Conservation (phyloP, 2,329 filamentous ascomycete genomes). For the Hymenoscyphus albidus region DNA sequence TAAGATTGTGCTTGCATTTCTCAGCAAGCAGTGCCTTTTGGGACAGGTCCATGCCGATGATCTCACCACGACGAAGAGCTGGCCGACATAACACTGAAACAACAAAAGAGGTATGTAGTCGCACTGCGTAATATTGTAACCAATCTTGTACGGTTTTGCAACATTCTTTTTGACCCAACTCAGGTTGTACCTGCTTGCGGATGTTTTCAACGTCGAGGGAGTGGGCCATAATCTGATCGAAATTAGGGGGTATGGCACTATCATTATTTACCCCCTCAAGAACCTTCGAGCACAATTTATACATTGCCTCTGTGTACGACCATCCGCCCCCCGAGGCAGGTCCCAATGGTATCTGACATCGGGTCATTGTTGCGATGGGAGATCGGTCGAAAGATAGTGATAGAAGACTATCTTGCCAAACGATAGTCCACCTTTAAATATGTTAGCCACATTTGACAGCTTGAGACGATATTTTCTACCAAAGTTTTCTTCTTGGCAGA, state of each 20-base stretch:
- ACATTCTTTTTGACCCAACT: constrained; percentile 55
- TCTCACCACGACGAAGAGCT: constrained; percentile 50
- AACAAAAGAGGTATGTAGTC: constrained; percentile 62
- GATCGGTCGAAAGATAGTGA: constrained; percentile 64
- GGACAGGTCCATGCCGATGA: constrained; percentile 43
- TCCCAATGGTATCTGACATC: constrained; percentile 47
- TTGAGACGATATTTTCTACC: constrained; percentile 20
- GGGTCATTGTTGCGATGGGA: constrained; percentile 52
- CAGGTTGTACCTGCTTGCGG: constrained; percentile 46
- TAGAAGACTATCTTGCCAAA: constrained; percentile 64
- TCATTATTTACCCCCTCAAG: constrained; percentile 40
- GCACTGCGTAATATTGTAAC: constrained; percentile 60
- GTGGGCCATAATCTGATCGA: constrained; percentile 51
- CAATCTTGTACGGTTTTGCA: constrained; percentile 62
- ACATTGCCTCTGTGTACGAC: constrained; percentile 62
- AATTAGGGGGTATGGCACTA: constrained; percentile 28
- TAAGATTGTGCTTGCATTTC: constrained; percentile 58
- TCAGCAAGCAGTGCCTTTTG: constrained; percentile 55
- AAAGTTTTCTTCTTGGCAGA: constrained; percentile 31
- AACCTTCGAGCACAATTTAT: constrained; percentile 59
- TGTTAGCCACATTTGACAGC: constrained; percentile 11
- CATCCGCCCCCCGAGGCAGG: constrained; percentile 49
- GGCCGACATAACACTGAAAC: constrained; percentile 63
- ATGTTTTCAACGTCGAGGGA: constrained; percentile 45
- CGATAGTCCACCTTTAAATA: constrained; percentile 51